Conservation (phyloP, 2,329 filamentous ascomycete species). For the Rhynchosporium secalis region DNA sequence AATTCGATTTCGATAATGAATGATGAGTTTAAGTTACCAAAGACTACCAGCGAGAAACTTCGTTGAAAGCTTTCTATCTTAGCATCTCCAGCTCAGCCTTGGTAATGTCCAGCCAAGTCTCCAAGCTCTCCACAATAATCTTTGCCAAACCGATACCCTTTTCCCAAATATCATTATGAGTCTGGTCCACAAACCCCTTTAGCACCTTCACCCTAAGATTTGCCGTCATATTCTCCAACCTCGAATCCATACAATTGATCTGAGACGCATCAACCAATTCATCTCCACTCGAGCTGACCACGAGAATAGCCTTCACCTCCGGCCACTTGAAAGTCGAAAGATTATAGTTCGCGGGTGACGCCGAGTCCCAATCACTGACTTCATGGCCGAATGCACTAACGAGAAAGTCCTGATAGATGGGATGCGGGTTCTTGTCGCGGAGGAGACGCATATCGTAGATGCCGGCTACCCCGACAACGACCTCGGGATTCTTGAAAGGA, state of each 20-base stretch:
- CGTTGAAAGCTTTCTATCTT: not conserved
- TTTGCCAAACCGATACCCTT: constrained; percentile 11
- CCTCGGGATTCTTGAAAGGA: constrained; percentile 44
- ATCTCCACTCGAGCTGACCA: constrained; percentile 46
- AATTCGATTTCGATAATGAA: not conserved
- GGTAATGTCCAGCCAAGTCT: not conserved
- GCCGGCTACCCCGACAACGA: constrained; percentile 61
- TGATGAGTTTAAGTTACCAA: not conserved
- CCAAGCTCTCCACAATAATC: constrained; percentile 6
- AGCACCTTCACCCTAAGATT: not conserved
- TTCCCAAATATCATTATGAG: constrained; percentile 11
- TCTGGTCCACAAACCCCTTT: constrained; percentile 7
- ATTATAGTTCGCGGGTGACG: constrained; percentile 30
- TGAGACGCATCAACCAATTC: constrained; percentile 37
- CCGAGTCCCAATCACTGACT: constrained; percentile 52
- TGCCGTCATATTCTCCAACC: not conserved
- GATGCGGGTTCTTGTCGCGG: constrained; percentile 24
- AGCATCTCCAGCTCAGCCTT: not conserved
- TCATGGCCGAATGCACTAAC: constrained; percentile 48
- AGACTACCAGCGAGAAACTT: not conserved
- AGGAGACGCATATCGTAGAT: constrained; percentile 59
- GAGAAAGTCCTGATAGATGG: constrained; percentile 30
- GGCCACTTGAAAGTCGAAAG: constrained; percentile 11
- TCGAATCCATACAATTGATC: constrained; percentile 29
- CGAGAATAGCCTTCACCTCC: constrained; percentile 21